phyloP scores from a whole-genome alignment of 1,284 basidiomycete genomes.

The Apiotrichum porosum region DNA sequence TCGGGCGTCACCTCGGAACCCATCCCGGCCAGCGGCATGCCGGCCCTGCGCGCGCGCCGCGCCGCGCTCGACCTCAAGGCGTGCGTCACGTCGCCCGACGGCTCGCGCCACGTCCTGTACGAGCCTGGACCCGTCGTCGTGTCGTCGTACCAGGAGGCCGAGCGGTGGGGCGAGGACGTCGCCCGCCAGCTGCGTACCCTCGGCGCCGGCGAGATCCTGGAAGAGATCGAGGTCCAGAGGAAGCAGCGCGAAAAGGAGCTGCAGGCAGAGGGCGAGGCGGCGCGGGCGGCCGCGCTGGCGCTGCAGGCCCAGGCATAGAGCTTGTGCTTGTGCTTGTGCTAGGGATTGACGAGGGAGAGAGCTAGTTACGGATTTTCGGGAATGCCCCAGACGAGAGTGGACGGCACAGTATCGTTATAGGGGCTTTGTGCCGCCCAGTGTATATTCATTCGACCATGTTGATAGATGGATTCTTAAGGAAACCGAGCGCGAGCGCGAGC shows the following conservation, averaged over 20 bases:
- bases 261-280: constrained; percentile 31
- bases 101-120: constrained; percentile 64
- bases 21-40: constrained; percentile 8
- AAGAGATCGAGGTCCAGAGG: constrained; percentile 68
- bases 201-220: constrained; percentile 71
- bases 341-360: too few relatives aligned
- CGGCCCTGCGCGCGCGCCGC: constrained; percentile 18
- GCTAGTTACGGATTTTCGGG: too few relatives aligned
- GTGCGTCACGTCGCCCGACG: constrained; percentile 74
- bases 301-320: neutral
- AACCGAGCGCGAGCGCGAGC: too few relatives aligned
- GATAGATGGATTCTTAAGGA: too few relatives aligned
- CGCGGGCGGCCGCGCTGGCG: too few relatives aligned
- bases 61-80: constrained; percentile 62
- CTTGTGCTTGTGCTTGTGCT: too few relatives aligned
- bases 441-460: too few relatives aligned
- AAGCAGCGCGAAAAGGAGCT: constrained; percentile 56
- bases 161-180: constrained; percentile 62
- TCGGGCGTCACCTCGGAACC: constrained; percentile 31
- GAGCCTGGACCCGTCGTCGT: constrained; percentile 57
- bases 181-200: constrained; percentile 60
- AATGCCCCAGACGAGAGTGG: too few relatives aligned
- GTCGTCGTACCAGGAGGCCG: constrained; percentile 58
- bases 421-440: too few relatives aligned
- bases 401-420: too few relatives aligned